These are phyloP conservation scores for Cinchona pubescens DNA, from an alignment of 257 asterid genomes.

Conservation along the genomic window DNA sequence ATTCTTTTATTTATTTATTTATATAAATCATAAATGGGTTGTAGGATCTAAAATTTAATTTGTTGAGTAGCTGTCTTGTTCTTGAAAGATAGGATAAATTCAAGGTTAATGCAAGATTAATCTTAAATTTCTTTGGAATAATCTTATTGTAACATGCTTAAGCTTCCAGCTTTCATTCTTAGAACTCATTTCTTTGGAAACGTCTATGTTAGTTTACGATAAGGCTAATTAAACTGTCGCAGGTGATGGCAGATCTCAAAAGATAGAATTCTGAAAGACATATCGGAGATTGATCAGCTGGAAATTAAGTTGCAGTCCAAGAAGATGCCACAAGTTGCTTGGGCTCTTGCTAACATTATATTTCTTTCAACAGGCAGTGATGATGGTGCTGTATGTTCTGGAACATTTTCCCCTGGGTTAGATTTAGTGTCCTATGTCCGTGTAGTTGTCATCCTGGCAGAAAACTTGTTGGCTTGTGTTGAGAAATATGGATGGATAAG, in stretches of 20 bases:
- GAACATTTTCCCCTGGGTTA: conserved; percentile 55
- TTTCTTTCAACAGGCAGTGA: conserved; percentile 66
- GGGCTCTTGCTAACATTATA: conserved; percentile 83
- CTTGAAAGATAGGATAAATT: neutral
- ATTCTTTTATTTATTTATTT: neutral
- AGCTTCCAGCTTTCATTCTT: conserved; percentile 1
- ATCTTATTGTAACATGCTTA: neutral
- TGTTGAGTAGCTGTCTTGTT: neutral
- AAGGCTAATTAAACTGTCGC: conserved; percentile 83
- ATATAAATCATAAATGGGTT: neutral
- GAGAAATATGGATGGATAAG: conserved; percentile 44
- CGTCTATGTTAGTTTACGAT: conserved; percentile 30
- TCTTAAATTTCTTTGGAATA: too few relatives aligned
- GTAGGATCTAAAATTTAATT: neutral
- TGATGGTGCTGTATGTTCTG: conserved; percentile 40
- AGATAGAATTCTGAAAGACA: conserved; percentile 66
- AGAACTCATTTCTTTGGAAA: neutral
- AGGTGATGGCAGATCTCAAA: conserved; percentile 91
- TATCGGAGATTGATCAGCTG: conserved; percentile 55
- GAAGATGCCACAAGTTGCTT: conserved; percentile 65
- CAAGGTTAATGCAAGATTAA: too few relatives aligned
- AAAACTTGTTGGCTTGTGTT: conserved; percentile 51
- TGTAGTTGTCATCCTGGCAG: conserved; percentile 57
- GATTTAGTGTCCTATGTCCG: conserved; percentile 61
- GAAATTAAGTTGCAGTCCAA: conserved; percentile 29